Base-by-base conservation (phyloP, 2,329 filamentous ascomycete species). In the Ceratocystis diversiconidia region DNA sequence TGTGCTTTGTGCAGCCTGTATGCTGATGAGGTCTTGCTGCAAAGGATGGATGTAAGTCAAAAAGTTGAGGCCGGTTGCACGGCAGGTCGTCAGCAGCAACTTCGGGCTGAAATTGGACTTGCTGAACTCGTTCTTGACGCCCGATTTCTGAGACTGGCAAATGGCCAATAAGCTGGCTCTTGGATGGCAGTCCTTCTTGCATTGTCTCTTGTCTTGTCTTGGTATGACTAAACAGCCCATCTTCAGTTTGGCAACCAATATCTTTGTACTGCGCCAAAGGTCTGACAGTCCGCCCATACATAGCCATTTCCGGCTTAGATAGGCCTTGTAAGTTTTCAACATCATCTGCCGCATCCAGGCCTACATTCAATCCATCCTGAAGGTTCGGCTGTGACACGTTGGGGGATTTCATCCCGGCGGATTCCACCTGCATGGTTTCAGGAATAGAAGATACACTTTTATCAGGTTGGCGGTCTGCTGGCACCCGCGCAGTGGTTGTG, bases 211-310 rank as follows among this genome's bases (percentile, higher is more conserved):
- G 41, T 41, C 22, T 61, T 43, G 30, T 46, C 25, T 32, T 30
- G 22, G 22, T n/a, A 22, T 57, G 52, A 57, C 44, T 28, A 5
- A 62, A 36, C 17, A 63, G 15, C 12, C 22, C 2, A 30, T 63
- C 50, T 7, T 66, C 65, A 10, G 68, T 46, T 61, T 66, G 61
- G 28, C 66, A 66, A n/a, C 41, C 63, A 22, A 44, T 52, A 52
- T 68, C 64, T 22, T 52, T 61, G 44, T 67, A 68, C 57, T 22
- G 57, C 8, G 50, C 41, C 7, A 46, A 28, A n/a, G 62, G 60
- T 4, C 8, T 22, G 7, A 61, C 30, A 15, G 57, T 25, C 22
- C 12, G 25, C 10, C 19, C 30, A 28, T 2, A n/a, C 12, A 12
- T 30, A 2, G 22, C 28, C 28, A 30, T 3, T 32, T 57, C 52